Evolutionary conservation across 2,329 filamentous ascomycete genomes (phyloP).

Genomic region (Colletotrichum trifolii): DNA sequence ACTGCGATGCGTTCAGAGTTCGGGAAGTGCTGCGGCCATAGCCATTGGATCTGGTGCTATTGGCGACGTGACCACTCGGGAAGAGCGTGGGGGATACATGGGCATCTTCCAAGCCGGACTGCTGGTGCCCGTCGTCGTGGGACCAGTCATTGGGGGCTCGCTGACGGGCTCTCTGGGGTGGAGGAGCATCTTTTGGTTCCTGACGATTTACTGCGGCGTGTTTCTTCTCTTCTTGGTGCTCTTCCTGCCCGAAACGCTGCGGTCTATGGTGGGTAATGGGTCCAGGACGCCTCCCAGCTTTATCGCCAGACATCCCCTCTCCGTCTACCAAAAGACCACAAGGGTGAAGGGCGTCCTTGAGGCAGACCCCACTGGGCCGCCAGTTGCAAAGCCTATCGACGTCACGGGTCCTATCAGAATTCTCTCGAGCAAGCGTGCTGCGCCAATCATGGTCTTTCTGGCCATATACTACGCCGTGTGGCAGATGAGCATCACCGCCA

Average conservation of each 20-base stretch:
- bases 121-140: conserved; percentile 50
- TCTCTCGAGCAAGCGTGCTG: conserved; percentile 55
- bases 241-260: conserved; percentile 59
- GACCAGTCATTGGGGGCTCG: conserved; percentile 64
- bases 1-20: conserved; percentile 62
- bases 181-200: conserved; percentile 66
- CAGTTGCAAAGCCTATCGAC: conserved; percentile 50
- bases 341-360: conserved; percentile 37
- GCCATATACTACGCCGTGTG: conserved; percentile 64
- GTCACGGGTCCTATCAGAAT: conserved; percentile 58
- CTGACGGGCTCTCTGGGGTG: conserved; percentile 62
- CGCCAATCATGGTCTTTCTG: conserved; percentile 58
- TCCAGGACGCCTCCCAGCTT: conserved; percentile 35
- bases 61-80: conserved; percentile 66
- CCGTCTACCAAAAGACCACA: conserved; percentile 46
- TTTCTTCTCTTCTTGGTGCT: conserved; percentile 53
- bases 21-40: conserved; percentile 65
- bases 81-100: conserved; percentile 67
- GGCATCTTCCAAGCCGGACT: conserved; percentile 54
- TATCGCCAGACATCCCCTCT: conserved; percentile 45
- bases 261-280: conserved; percentile 57
- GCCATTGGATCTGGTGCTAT: conserved; percentile 65
- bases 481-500: conserved; percentile 66
- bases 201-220: conserved; percentile 54
- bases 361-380: too few relatives aligned